Percentiles rank a stretch among this genome's conserved stretches.
phyloP scores from a whole-genome alignment of 2,329 filamentous ascomycete species.

The Colletotrichum sojae region DNA sequence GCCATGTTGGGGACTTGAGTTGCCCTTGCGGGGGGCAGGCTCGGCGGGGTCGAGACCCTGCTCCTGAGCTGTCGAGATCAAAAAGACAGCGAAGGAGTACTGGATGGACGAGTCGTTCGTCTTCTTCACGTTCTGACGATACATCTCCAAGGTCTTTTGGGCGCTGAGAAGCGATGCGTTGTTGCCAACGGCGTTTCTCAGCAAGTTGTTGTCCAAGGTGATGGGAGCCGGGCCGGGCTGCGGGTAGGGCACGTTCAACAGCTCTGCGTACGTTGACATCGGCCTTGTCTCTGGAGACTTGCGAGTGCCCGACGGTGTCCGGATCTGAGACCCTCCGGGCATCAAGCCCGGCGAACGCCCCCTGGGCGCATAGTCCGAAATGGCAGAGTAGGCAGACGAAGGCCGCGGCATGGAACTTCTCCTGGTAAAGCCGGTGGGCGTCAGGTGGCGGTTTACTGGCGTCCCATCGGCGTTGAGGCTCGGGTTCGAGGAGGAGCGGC shows the following conservation, averaged over 20 bases:
- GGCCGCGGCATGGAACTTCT: conserved; percentile 77
- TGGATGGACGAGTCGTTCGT: conserved; percentile 91
- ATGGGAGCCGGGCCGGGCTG: conserved; percentile 79
- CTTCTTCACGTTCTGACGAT: conserved; percentile 96
- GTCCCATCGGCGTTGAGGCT: conserved; percentile 63
- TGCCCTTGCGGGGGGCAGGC: conserved; percentile 60
- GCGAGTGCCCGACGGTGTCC: conserved; percentile 64
- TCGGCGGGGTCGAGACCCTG: conserved; percentile 71
- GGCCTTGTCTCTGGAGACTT: conserved; percentile 69
- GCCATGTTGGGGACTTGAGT: conserved; percentile 62
- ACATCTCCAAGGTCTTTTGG: conserved; percentile 97
- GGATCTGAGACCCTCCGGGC: conserved; percentile 59
- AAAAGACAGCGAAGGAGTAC: conserved; percentile 96
- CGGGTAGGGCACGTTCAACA: conserved; percentile 81
- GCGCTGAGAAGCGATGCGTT: conserved; percentile 93
- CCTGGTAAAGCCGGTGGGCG: conserved; percentile 69
- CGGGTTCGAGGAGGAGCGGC: conserved; percentile 62
- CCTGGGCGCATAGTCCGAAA: conserved; percentile 76
- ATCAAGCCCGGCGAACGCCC: conserved; percentile 71
- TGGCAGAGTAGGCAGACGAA: conserved; percentile 81
- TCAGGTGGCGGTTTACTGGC: conserved; percentile 73
- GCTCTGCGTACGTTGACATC: conserved; percentile 67
- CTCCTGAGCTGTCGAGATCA: conserved; percentile 91
- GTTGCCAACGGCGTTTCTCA: conserved; percentile 84
- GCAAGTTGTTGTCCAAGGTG: conserved; percentile 83